Base-by-base conservation (phyloP, 2,329 filamentous ascomycete genomes). In the Mollisiaceae sp. region DNA sequence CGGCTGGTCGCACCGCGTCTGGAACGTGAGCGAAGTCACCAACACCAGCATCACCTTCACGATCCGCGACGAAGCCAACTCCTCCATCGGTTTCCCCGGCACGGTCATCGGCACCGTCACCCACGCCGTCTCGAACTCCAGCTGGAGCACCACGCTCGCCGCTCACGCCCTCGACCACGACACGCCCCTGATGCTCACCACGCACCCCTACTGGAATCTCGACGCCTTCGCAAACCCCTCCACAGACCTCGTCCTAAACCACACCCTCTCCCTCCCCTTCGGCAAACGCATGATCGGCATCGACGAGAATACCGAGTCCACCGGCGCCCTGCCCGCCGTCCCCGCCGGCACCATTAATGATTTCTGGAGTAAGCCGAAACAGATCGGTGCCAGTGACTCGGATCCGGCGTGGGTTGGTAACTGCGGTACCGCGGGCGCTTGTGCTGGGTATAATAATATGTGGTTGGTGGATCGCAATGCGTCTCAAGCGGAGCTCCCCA, bases 151-250 rank as follows among this genome's bases (percentile, higher is more conserved):
- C 72, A 89, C 86, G 78, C 91, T 93, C 81, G 79, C 88, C 12
- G 90, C 90, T 41, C 78, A 89, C 63, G 82, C 90, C 1, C 87
- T 89, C 6, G 91, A 89, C 41, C 86, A 91, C 78, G 88, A 87
- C 79, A 93, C 91, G 4, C 91, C 91, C 59, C 91, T 94, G 77
- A 93, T 94, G 91, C 82, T 94, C 64, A 91, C 85, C 74, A 84
- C 82, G 5, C 84, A 86, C 71, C 86, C 85, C 77, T 81, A 72
- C 38, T 72, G 91, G 91, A 93, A 93, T 77, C 81, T 94, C 55
- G 91, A 93, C 73, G 91, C 88, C 38, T 94, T 89, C 73, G 91
- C 92, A 78, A 87, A 89, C 65, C 83, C 89, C 75, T 89, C 88
- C 4, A 82, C 82, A 65, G 76, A 82, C 43, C 81, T 82, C 47